Conservation (phyloP, 163 green algal species). For the Prototheca cutis region DNA sequence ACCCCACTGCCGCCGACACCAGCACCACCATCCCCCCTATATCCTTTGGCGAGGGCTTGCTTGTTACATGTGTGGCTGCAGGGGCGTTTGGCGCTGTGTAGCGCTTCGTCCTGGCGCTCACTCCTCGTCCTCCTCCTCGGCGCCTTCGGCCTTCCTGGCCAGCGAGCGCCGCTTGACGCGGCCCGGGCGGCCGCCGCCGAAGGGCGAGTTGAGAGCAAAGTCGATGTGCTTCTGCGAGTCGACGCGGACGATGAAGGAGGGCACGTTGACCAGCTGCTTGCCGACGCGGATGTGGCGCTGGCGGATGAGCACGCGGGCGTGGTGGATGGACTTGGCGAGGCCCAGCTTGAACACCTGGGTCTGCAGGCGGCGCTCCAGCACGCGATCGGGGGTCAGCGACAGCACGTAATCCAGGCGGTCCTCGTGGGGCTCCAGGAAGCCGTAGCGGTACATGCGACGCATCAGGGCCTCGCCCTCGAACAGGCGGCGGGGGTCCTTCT, state of each 20-base stretch:
- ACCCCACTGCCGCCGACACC: too few relatives aligned
- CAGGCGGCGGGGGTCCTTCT: constrained; percentile 91
- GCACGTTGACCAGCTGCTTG: constrained; percentile 99
- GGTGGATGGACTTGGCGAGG: constrained; percentile 98
- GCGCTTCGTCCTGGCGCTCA: too few relatives aligned
- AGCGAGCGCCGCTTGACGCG: constrained; percentile 84
- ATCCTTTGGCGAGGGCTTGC: too few relatives aligned
- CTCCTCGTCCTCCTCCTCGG: constrained; percentile 20
- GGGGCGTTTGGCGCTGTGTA: too few relatives aligned
- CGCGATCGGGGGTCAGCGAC: constrained; percentile 70
- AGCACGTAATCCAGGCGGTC: constrained; percentile 99
- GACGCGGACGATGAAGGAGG: constrained; percentile 93
- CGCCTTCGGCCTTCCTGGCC: constrained; percentile 7
- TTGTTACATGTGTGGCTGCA: too few relatives aligned
- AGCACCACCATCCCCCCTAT: too few relatives aligned
- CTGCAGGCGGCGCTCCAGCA: constrained; percentile 68
- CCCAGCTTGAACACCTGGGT: constrained; percentile 99
- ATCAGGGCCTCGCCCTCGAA: constrained; percentile 95
- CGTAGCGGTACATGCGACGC: constrained; percentile 95
- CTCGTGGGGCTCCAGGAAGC: constrained; percentile 88
- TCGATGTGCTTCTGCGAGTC: constrained; percentile 99
- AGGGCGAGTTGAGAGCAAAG: constrained; percentile 92
- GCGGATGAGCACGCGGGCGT: constrained; percentile 94
- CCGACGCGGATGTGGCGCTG: constrained; percentile 98
- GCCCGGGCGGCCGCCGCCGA: constrained; percentile 90